Conservation (phyloP, 2,329 filamentous ascomycete species). For the Zymoseptoria tritici region DNA sequence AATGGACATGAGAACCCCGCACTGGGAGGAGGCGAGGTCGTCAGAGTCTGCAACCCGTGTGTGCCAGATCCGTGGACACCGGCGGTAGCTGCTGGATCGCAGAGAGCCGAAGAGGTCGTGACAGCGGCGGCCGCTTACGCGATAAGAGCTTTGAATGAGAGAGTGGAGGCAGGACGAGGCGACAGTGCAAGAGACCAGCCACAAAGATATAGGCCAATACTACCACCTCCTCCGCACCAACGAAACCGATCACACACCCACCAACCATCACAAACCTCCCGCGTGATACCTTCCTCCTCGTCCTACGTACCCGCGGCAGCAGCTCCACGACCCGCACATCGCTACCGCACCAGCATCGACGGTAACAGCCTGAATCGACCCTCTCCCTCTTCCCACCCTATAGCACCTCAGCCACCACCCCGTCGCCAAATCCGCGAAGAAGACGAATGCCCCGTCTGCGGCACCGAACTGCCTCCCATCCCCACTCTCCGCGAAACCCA, state of each 20-base stretch:
- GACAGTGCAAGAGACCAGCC: neutral
- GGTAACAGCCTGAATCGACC: neutral
- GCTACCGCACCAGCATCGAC: neutral
- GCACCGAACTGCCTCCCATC: conserved; percentile 58
- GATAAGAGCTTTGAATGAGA: neutral
- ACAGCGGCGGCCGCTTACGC: neutral
- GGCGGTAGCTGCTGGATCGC: conserved; percentile 1
- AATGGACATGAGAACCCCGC: conserved; percentile 35
- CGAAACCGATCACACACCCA: neutral
- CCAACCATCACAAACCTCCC: neutral
- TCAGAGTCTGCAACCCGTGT: conserved; percentile 65
- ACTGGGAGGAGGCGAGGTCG: conserved; percentile 58
- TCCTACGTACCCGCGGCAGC: neutral
- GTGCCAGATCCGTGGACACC: conserved; percentile 53
- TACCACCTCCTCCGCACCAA: neutral
- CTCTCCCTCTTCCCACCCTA: neutral
- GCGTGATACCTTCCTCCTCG: neutral
- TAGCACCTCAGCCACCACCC: conserved; percentile 1
- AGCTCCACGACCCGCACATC: neutral
- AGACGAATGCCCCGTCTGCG: conserved; percentile 73
- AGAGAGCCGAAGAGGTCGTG: neutral
- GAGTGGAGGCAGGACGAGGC: neutral
- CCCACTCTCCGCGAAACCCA: conserved; percentile 38
- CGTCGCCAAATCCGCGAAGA: conserved; percentile 49
- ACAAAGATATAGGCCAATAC: neutral